Evolutionary conservation across 768 basidiomycete species (phyloP).

Genomic region (Hysterangium stoloniferum): DNA sequence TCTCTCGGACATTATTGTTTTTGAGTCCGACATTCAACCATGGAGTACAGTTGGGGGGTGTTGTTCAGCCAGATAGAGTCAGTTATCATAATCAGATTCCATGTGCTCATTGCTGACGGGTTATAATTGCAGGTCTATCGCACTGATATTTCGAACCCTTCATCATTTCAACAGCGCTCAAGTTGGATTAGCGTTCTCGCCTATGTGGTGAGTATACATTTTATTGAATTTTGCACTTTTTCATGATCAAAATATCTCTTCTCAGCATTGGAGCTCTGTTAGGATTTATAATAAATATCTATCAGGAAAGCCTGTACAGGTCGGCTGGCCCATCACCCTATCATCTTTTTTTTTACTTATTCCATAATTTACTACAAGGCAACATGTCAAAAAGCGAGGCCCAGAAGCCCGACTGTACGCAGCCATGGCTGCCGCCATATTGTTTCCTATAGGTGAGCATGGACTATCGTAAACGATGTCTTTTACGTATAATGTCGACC

Average conservation of each 20-base stretch:
- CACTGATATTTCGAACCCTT: conserved; percentile 23
- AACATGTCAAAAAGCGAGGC: conserved; percentile 22
- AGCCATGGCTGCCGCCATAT: conserved; percentile 45
- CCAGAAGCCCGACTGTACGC: conserved; percentile 56
- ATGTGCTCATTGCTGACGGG: neutral
- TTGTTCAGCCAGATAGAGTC: conserved; percentile 27
- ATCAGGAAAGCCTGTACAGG: conserved; percentile 15
- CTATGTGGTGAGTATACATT: conserved; percentile 21
- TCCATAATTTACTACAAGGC: neutral
- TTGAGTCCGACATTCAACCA: neutral
- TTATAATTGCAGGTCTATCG: conserved; percentile 15
- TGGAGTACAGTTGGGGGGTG: conserved; percentile 28
- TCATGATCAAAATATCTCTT: conserved; percentile 19
- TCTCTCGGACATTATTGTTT: neutral
- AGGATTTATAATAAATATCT: conserved; percentile 13
- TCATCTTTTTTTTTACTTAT: conserved; percentile 1
- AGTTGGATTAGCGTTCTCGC: conserved; percentile 25
- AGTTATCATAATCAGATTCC: neutral
- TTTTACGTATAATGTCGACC: neutral
- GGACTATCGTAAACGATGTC: neutral
- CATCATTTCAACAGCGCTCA: conserved; percentile 25
- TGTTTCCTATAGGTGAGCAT: no score
- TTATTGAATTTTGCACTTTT: conserved; percentile 19
- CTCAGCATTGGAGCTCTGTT: conserved; percentile 16
- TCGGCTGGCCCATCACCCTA: neutral